A percentile compares a stretch with the other conserved stretches of the same genome.
Evolutionary conservation across 106 monocot genomes (phyloP).

Genomic region (Agapanthus africanus): DNA sequence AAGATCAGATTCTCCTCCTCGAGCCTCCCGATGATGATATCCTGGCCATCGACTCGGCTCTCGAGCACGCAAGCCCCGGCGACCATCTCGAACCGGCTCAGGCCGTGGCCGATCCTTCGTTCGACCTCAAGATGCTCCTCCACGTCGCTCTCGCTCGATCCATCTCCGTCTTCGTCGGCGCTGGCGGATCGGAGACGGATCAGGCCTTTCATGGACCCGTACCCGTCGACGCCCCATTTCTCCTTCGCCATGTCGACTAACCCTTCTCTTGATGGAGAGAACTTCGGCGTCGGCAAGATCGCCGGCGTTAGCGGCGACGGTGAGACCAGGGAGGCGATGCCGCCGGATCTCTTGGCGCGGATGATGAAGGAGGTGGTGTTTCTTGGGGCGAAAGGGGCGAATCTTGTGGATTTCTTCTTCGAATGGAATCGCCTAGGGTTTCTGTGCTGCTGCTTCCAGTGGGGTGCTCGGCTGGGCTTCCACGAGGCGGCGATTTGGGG

Average conservation of each 20-base stretch:
- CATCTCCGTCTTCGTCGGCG: slow-evolving; percentile 22
- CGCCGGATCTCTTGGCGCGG: slow-evolving; percentile 88
- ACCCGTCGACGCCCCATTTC: slow-evolving; percentile 98
- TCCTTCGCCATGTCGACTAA: slow-evolving; percentile 98
- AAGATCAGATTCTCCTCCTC: slow-evolving; percentile 91
- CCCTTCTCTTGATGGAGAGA: slow-evolving; percentile 77
- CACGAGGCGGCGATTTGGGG: too few species aligned
- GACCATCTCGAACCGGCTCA: slow-evolving; percentile 55
- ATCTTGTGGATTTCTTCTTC: slow-evolving; percentile 60
- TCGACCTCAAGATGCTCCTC: slow-evolving; percentile 82
- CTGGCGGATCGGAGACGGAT: slow-evolving; percentile 51
- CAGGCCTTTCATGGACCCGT: slow-evolving; percentile 93
- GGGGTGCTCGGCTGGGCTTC: too few species aligned
- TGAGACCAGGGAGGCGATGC: slow-evolving; percentile 85
- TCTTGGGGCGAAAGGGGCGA: slow-evolving; percentile 78
- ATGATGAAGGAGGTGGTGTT: slow-evolving; percentile 97
- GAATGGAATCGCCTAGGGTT: slow-evolving; percentile 67
- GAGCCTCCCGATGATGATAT: slow-evolving; percentile 57
- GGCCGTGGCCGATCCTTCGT: slow-evolving; percentile 51
- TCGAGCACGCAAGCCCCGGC: slow-evolving; percentile 29
- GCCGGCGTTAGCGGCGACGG: slow-evolving; percentile 94
- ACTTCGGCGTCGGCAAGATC: slow-evolving; percentile 82
- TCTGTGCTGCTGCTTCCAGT: too few species aligned
- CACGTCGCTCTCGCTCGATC: slow-evolving; percentile 74
- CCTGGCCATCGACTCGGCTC: slow-evolving; percentile 66